phyloP scores from a whole-genome alignment of 139 green algal species.

The Asterochloris sp. region DNA sequence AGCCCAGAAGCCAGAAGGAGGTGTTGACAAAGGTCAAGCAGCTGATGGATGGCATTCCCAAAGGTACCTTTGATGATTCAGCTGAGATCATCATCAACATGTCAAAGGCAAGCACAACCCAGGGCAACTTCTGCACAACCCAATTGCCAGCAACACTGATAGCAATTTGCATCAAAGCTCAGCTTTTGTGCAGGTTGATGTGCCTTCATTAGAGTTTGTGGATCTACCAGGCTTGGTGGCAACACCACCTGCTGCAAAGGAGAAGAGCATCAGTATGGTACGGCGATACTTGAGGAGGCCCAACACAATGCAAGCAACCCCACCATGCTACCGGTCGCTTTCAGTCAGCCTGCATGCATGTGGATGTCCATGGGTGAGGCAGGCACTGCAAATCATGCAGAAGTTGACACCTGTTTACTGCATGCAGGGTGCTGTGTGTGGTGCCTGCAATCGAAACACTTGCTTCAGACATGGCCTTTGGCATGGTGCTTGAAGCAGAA shows the following conservation, averaged over 20 bases:
- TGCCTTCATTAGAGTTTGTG: neutral
- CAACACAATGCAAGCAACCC: neutral
- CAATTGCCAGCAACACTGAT: neutral
- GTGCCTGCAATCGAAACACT: neutral
- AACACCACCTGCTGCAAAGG: neutral
- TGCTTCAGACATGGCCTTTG: neutral
- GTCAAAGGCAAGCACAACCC: neutral
- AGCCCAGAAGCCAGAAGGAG: neutral
- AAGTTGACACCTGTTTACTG: too few relatives aligned
- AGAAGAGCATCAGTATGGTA: neutral
- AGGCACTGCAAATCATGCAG: too few relatives aligned
- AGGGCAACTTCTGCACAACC: neutral
- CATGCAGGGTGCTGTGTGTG: neutral
- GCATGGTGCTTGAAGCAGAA: neutral
- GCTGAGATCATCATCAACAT: too few relatives aligned
- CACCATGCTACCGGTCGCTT: too few relatives aligned
- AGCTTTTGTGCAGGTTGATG: slow-evolving; percentile 2
- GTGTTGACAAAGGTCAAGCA: neutral
- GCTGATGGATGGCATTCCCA: neutral
- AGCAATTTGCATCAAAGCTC: neutral
- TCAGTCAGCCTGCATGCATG: too few relatives aligned
- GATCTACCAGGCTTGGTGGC: slow-evolving; percentile 4
- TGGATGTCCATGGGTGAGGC: too few relatives aligned
- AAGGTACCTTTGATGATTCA: neutral
- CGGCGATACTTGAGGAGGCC: slow-evolving; percentile 11